Base-by-base conservation (phyloP, 495 filamentous ascomycete species). In the Penicillium diatomitis region DNA sequence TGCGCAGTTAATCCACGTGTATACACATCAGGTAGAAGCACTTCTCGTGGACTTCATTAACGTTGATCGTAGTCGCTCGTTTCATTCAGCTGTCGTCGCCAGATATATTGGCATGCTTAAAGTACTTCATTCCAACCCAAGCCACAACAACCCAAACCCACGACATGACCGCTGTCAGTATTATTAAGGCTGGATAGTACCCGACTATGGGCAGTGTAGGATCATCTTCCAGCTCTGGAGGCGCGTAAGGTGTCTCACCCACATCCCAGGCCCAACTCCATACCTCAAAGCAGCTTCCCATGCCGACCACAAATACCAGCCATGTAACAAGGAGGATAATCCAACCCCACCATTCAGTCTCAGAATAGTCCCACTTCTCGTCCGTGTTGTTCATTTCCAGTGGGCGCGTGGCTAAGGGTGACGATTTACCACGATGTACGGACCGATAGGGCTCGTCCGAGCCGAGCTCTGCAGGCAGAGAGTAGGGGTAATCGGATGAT, bases 231-330 rank as follows among this genome's bases (percentile, higher is more conserved):
- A 95, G 73, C 64, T 95, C 90, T 5, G 89, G 87, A 34, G 92
- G 90, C 46, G 90, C 90, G 62, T 94, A 90, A 0, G 90, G 90
- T 11, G 88, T 96, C 62, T 89, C 88, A n/a, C 89, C 90, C 5
- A 96, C 91, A 71, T 96, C 92, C 92, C 92, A 97, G 0, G 92
- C 91, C 92, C 92, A 98, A 64, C 83, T 92, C 92, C 92, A 98
- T n/a, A 96, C 83, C n/a, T 84, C 92, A 10, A 96, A 77, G 61
- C 90, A 96, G 36, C 85, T 90, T 31, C 92, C 92, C 83, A 97
- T 96, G 29, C 92, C 92, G 2, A 90, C 80, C 31, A 96, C 88
- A 61, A 97, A 96, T 29, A 96, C 88, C 29, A 90, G 64, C 92
- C 92, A 98, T 2, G 92, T 98, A 45, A 84, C 82, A 33, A 85